These are phyloP conservation scores for Mimosa pudica DNA, from an alignment of 306 rosid species.

Conservation along the genomic window DNA sequence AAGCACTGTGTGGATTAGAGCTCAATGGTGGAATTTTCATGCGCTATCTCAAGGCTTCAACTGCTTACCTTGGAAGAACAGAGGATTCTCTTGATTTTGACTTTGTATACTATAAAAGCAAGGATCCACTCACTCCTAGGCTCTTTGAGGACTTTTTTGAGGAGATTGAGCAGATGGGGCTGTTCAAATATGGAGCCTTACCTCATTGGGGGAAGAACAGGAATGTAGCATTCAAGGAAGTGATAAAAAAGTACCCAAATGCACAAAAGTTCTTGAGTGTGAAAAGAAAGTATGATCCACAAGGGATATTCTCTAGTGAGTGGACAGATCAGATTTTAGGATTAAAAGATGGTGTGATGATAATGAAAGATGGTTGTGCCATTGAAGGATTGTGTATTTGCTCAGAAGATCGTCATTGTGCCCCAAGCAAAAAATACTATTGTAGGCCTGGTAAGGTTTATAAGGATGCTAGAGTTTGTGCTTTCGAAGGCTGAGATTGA, in stretches of 20 bases:
- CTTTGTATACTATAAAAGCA: slow-evolving; percentile 63
- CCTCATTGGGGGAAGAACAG: slow-evolving; percentile 91
- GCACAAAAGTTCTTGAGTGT: slow-evolving; percentile 45
- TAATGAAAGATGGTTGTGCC: slow-evolving; percentile 69
- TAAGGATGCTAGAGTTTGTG: slow-evolving; percentile 72
- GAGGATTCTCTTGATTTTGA: slow-evolving; percentile 69
- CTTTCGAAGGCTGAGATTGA: slow-evolving; percentile 12
- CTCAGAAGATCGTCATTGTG: slow-evolving; percentile 64
- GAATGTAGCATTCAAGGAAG: slow-evolving; percentile 66
- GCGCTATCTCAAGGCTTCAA: slow-evolving; percentile 72
- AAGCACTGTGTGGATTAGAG: slow-evolving; percentile 66
- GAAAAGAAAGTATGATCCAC: slow-evolving; percentile 53
- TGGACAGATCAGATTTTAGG: slow-evolving; percentile 81
- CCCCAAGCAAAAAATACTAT: slow-evolving; percentile 63
- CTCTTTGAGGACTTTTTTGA: slow-evolving; percentile 68
- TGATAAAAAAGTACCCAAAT: slow-evolving; percentile 47
- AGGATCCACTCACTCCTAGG: slow-evolving; percentile 66
- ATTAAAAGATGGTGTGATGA: slow-evolving; percentile 37
- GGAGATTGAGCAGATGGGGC: slow-evolving; percentile 77
- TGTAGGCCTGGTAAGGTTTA: slow-evolving; percentile 61
- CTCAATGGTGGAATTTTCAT: slow-evolving; percentile 72
- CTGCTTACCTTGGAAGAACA: slow-evolving; percentile 68
- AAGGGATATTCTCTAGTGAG: slow-evolving; percentile 66
- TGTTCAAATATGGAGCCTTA: slow-evolving; percentile 66
- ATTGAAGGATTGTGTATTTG: slow-evolving; percentile 80